Conservation (phyloP, 495 filamentous ascomycete species). For the Hamigera avellanea region DNA sequence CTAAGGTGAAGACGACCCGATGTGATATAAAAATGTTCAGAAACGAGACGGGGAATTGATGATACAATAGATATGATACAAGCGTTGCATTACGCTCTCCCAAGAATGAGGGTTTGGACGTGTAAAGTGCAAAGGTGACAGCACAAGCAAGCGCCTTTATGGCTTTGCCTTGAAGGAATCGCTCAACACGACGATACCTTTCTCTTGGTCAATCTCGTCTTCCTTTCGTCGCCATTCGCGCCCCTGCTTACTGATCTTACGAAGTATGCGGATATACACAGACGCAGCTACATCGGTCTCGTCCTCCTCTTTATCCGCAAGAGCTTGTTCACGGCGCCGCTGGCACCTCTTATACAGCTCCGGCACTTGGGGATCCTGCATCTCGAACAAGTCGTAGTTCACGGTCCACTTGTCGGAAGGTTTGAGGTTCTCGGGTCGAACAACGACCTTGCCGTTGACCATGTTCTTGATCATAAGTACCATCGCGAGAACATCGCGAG, state of each 20-base stretch:
- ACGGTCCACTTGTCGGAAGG: constrained; percentile 54
- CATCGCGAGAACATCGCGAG: constrained; percentile 46
- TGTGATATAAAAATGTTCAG: too few species aligned
- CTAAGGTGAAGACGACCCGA: too few species aligned
- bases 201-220: constrained; percentile 33
- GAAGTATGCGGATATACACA: constrained; percentile 30
- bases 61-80: too few species aligned
- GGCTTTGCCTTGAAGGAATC: constrained; percentile 1
- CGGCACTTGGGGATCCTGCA: constrained; percentile 21
- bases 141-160: too few species aligned
- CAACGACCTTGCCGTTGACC: constrained; percentile 54
- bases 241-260: constrained; percentile 30
- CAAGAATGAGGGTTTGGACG: too few species aligned
- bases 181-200: constrained; percentile 19
- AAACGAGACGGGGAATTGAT: too few species aligned
- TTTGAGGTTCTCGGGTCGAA: constrained; percentile 42
- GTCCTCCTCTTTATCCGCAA: constrained; percentile 26
- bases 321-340: constrained; percentile 35
- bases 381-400: constrained; percentile 62
- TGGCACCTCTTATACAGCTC: constrained; percentile 39
- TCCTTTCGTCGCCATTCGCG: constrained; percentile 34
- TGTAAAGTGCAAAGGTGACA: too few species aligned
- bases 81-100: too few species aligned
- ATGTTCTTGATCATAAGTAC: constrained; percentile 58
- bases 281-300: constrained; percentile 18